Base-by-base conservation (phyloP, 495 filamentous ascomycete genomes). In the Podospora comata region DNA sequence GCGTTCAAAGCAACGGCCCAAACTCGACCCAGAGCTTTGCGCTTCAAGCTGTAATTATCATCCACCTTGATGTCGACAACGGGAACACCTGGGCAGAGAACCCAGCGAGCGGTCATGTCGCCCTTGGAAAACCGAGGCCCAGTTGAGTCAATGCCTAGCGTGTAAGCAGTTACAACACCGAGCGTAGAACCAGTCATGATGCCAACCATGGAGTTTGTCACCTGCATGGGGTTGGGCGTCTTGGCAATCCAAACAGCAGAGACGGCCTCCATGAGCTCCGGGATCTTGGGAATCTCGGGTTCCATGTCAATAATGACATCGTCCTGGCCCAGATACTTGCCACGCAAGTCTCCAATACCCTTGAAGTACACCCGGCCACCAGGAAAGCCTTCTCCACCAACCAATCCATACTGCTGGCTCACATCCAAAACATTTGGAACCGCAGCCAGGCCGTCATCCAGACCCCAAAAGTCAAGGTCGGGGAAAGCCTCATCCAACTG, bases 201-300 rank as follows among this genome's bases (percentile, higher is more conserved):
- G 0, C 92, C 95, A 56, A 95, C 73, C 69, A 94, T 81, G 2
- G 92, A 92, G 58, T 92, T 85, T 0, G 93, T 93, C 67, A 87
- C 82, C 58, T 87, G 85, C 18, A 90, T 87, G 27, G 97, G 82
- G 34, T 84, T 80, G 2, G 85, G 74, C 1, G 91, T 90, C 74
- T 98, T 98, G 1, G 94, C 92, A 73, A 98, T 93, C 96, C 96
- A 99, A 5, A 97, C 88, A 20, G 87, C 85, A 72, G 89, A 91
- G 56, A 93, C 80, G 6, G 88, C 85, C 48, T 92, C 88, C 1
- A 73, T 71, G n/a, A 84, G 70, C 34, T 79, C 80, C 11, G 89
- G 85, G 63, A 94, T 79, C 44, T 87, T 85, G 11, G 93, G 93
- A 23, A 96, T 91, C 60, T 92, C 92, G 27, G 86, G 80, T 56